Evolutionary conservation across 352 stramenopile genomes (phyloP), one percentile per base, ranked within the genome.

Genomic region (Hyaloperonospora brassicae): DNA sequence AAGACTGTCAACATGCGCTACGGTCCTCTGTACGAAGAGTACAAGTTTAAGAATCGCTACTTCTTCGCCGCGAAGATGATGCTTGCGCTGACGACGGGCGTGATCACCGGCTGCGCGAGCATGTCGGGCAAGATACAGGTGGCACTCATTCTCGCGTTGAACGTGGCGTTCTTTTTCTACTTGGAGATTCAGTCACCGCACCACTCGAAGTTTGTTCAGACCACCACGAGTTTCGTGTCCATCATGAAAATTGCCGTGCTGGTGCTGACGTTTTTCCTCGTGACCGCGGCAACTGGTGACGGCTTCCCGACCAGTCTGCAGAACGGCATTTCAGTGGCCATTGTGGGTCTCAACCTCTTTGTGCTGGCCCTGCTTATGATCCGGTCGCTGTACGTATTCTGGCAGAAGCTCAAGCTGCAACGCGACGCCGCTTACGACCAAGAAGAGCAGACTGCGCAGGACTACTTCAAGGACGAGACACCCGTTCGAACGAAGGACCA

Each of bases 11-110:
- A 85, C 69, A 78, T 80, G 63, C 80, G 83, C 11, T 91, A 89
- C 54, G 83, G 80, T 2, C 72, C 79, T 45, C 65, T 93, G 47
- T 93, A 93, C 60, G 83, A 93, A 50, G 80, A 93, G 67, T 91
- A 91, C 73, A 90, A 87, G 67, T 93, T 75, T 68, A 84, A 88
- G 64, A 84, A 87, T 62, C 83, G 80, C 34, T 91, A 76, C 68
- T 93, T 91, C 66, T 93, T 93, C 40, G 73, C 76, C 14, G 64
- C 76, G 44, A 90, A 89, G 63, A 83, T 89, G 76, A 74, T 85
- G 64, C 47, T 89, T 12, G 78, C 78, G 24, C 63, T 89, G 25
- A 52, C 77, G 36, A 84, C 76, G 2, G 78, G 76, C 50, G 73
- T 82, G 11, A 51, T 80, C 10, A 85, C 73, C 17, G 78, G 78